Conservation (phyloP, 2,329 filamentous ascomycete genomes). For the Fusarium euwallaceae region DNA sequence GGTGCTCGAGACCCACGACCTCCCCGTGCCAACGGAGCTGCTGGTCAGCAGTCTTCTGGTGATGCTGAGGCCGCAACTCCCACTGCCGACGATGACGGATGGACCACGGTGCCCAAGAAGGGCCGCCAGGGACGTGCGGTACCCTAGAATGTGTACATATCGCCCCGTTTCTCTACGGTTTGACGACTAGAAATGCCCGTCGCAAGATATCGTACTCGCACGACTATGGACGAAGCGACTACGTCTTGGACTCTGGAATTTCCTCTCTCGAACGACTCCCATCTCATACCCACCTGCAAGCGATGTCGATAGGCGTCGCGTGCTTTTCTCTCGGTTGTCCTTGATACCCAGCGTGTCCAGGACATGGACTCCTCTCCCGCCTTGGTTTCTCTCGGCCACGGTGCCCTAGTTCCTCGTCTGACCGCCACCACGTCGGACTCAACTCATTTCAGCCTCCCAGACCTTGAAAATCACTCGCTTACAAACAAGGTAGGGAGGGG, state of each 20-base stretch:
- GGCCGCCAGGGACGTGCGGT: conserved; percentile 52
- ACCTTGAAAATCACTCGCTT: conserved; percentile 27
- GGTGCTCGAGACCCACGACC: conserved; percentile 60
- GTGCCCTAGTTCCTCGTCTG: conserved; percentile 42
- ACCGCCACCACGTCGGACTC: conserved; percentile 43
- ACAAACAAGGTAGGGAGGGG: conserved; percentile 28
- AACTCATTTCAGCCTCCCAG: conserved; percentile 39
- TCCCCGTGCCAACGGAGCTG: conserved; percentile 63
- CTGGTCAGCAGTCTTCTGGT: conserved; percentile 52
- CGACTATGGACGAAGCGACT: conserved; percentile 35
- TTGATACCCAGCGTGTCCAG: conserved; percentile 19
- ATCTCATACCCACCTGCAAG: conserved; percentile 35
- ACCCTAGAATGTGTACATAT: conserved; percentile 53
- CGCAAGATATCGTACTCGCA: conserved; percentile 47
- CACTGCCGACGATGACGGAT: conserved; percentile 70
- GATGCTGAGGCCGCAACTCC: conserved; percentile 53
- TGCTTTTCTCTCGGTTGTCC: conserved; percentile 31
- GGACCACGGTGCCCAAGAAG: conserved; percentile 68
- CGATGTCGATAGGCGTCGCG: conserved; percentile 9
- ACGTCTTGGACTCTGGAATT: conserved; percentile 36
- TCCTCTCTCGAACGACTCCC: conserved; percentile 37
- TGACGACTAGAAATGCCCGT: conserved; percentile 53
- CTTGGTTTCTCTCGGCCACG: conserved; percentile 33
- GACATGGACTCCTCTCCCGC: conserved; percentile 31
- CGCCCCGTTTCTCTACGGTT: conserved; percentile 51